These are phyloP conservation scores for Fusarium dlaminii DNA, from an alignment of 2,329 filamentous ascomycete species.

Conservation along the genomic window DNA sequence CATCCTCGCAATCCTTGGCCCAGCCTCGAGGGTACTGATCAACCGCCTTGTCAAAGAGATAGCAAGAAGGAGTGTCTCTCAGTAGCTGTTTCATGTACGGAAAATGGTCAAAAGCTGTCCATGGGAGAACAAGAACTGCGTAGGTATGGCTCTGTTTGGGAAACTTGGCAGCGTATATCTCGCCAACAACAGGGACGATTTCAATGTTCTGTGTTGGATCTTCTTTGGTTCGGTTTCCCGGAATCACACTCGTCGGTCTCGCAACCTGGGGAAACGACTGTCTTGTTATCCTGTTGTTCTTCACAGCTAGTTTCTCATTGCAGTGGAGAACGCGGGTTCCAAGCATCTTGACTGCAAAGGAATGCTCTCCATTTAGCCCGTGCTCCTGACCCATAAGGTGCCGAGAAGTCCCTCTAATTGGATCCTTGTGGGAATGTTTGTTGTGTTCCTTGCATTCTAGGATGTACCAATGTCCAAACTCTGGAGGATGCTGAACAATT, in stretches of 20 bases:
- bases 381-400: not conserved
- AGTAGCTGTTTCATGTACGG: not conserved
- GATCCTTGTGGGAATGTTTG: not conserved
- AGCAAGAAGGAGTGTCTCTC: not conserved
- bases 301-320: fast-evolving
- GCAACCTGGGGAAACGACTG: fast-evolving
- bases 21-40: not conserved
- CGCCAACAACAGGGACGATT: not conserved
- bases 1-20: not conserved
- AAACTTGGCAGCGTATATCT: not conserved
- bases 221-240: not conserved
- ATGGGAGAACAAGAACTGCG: not conserved
- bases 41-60: not conserved
- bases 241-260: not conserved
- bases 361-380: fast-evolving
- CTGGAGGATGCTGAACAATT: not conserved
- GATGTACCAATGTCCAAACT: constrained; percentile 2
- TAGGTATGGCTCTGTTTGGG: fast-evolving
- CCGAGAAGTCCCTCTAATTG: not conserved
- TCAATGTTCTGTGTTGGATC: fast-evolving
- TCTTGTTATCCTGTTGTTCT: not conserved
- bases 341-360: not conserved
- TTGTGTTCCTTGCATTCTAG: constrained; percentile 5
- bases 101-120: not conserved
- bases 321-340: not conserved